Evolutionary conservation across 2,329 filamentous ascomycete genomes (phyloP).

Genomic region (Aspergillus arachidicola): DNA sequence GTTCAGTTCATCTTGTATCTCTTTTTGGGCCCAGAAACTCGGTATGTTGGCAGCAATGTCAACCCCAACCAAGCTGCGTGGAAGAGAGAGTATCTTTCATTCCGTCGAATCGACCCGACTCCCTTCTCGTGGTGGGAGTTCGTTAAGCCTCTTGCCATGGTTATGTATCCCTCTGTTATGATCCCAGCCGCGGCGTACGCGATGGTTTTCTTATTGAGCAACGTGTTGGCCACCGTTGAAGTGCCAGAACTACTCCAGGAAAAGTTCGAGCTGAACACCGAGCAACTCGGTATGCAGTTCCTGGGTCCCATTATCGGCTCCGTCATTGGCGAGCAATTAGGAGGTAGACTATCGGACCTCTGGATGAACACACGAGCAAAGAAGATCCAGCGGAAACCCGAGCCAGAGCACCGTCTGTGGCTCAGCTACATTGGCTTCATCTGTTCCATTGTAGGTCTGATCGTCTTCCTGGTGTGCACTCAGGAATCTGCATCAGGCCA

Average conservation of each 20-base stretch:
- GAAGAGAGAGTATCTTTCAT: slow-evolving; percentile 49
- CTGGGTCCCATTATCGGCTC: slow-evolving; percentile 61
- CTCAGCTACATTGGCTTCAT: slow-evolving; percentile 58
- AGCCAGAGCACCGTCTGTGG: slow-evolving; percentile 61
- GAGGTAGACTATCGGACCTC: slow-evolving; percentile 57
- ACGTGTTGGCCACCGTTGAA: slow-evolving; percentile 60
- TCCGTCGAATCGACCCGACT: slow-evolving; percentile 56
- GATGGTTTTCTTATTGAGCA: slow-evolving; percentile 60
- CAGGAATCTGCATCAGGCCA: slow-evolving; percentile 47
- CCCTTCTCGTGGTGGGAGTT: slow-evolving; percentile 56
- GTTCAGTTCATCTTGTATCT: slow-evolving; percentile 60
- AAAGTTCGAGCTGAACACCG: slow-evolving; percentile 60
- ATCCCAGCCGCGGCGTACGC: slow-evolving; percentile 59
- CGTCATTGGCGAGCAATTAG: slow-evolving; percentile 62
- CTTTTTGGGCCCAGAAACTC: slow-evolving; percentile 59
- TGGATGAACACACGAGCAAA: slow-evolving; percentile 56
- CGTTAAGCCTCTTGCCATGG: slow-evolving; percentile 53
- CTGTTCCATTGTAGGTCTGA: slow-evolving; percentile 56
- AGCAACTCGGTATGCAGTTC: slow-evolving; percentile 64
- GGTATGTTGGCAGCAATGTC: slow-evolving; percentile 46
- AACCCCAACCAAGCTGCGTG: slow-evolving; percentile 35
- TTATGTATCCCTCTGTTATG: slow-evolving; percentile 50
- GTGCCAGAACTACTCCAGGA: slow-evolving; percentile 60
- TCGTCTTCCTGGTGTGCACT: slow-evolving; percentile 61
- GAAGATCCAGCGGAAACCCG: slow-evolving; percentile 40